Evolutionary conservation across 768 basidiomycete genomes (phyloP).

Genomic region (Baorangia bicolor): DNA sequence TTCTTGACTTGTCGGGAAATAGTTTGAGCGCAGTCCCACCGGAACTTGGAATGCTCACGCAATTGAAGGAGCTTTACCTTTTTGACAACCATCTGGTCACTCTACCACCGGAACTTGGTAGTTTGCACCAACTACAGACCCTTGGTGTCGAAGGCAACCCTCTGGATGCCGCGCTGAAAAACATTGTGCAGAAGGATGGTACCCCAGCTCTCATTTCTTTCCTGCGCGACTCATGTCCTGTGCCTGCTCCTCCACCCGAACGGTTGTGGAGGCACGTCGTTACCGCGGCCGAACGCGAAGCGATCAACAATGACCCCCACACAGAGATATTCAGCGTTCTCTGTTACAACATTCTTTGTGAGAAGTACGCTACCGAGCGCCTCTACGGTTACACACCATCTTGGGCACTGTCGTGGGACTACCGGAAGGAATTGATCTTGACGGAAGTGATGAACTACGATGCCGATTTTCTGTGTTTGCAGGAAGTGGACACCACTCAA

Average conservation of each 20-base stretch:
- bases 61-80: constrained; percentile 87
- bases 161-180: constrained; percentile 71
- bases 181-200: constrained; percentile 92
- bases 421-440: constrained; percentile 85
- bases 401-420: constrained; percentile 97
- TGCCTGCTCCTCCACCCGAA: constrained; percentile 76
- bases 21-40: constrained; percentile 72
- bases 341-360: constrained; percentile 94
- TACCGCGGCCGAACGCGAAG: constrained; percentile 56
- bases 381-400: constrained; percentile 95
- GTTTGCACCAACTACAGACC: constrained; percentile 86
- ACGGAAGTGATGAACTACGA: constrained; percentile 79
- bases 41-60: constrained; percentile 88
- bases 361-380: constrained; percentile 81
- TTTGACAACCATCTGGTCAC: constrained; percentile 94
- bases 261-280: constrained; percentile 73
- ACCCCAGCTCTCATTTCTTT: constrained; percentile 83
- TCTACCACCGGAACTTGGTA: constrained; percentile 86
- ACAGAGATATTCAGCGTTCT: constrained; percentile 79
- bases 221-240: constrained; percentile 91
- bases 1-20: constrained; percentile 92
- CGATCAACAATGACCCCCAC: constrained; percentile 57
- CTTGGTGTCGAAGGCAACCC: constrained; percentile 98
- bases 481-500: constrained; percentile 91
- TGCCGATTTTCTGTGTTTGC: constrained; percentile 90